Percentiles rank a stretch among this genome's conserved stretches.
Evolutionary conservation across 1,284 basidiomycete genomes (phyloP).

Genomic region (Ganoderma multipileum): DNA sequence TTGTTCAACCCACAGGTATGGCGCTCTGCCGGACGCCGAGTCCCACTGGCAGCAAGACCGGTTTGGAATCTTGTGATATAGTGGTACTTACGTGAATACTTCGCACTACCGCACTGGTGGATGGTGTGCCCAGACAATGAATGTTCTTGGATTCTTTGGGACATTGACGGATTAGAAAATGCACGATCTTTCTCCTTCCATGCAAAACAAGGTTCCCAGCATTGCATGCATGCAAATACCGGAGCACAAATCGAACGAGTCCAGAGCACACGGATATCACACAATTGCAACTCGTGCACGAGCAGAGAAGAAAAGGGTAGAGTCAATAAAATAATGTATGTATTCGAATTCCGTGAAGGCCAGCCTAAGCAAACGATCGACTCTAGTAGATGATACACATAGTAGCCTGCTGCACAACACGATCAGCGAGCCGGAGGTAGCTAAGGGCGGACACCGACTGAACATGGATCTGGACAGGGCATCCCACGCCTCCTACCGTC

Average conservation of each 20-base stretch:
- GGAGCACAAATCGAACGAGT: not conserved
- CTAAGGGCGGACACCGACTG: constrained; percentile 3
- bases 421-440: constrained; percentile 18
- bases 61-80: not conserved
- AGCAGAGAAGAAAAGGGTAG: constrained; percentile 2
- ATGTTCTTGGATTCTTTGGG: not conserved
- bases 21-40: not conserved
- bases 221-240: not conserved
- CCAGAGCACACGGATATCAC: not conserved
- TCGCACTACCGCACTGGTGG: not conserved
- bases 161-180: not conserved
- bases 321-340: constrained; percentile 38
- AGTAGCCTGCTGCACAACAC: constrained; percentile 34
- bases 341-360: constrained; percentile 38
- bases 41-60: not conserved
- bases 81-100: not conserved
- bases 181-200: not conserved
- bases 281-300: not conserved
- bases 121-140: not conserved
- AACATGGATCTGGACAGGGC: not conserved
- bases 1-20: not conserved
- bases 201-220: not conserved
- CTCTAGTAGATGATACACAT: constrained; percentile 39
- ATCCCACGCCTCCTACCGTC: constrained; percentile 27
- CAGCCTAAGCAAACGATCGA: constrained; percentile 35